Percentiles rank a stretch among this genome's conserved stretches.
Evolutionary conservation across 108 stramenopile species (phyloP).

Genomic region (Conticribra weissflogii): DNA sequence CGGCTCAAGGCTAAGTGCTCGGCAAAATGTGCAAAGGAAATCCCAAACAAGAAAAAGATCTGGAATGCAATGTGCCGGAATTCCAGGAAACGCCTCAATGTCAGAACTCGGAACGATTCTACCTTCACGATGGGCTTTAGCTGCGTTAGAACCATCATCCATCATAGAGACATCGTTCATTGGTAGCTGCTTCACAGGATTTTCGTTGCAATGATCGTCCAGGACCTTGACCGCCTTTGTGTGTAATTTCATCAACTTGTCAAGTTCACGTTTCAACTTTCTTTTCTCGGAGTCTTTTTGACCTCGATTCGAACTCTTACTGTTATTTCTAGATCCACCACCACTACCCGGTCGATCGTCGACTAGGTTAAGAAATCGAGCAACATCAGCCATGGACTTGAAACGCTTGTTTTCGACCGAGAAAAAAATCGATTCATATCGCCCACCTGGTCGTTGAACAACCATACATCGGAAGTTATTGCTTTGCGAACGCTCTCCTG

Average conservation of each 20-base stretch:
- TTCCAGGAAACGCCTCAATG: slow-evolving; percentile 68
- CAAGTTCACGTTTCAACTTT: slow-evolving; percentile 74
- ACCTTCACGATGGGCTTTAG: slow-evolving; percentile 33
- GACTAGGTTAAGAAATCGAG: slow-evolving; percentile 64
- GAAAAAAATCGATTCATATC: slow-evolving; percentile 76
- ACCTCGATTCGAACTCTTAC: slow-evolving; percentile 1
- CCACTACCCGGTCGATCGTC: slow-evolving; percentile 32
- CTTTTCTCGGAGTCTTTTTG: slow-evolving; percentile 72
- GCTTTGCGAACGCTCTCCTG: slow-evolving; percentile 43
- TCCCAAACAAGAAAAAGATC: slow-evolving; percentile 87
- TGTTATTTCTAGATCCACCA: slow-evolving; percentile 36
- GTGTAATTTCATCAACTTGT: slow-evolving; percentile 65
- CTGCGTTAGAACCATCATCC: slow-evolving; percentile 33
- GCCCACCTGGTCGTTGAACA: slow-evolving; percentile 56
- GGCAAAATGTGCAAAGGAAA: slow-evolving; percentile 82
- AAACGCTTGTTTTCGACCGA: slow-evolving; percentile 67
- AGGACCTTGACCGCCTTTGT: slow-evolving; percentile 64
- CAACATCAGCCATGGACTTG: slow-evolving; percentile 82
- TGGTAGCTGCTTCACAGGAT: slow-evolving; percentile 50
- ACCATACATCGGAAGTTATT: slow-evolving; percentile 45
- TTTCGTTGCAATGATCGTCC: slow-evolving; percentile 74
- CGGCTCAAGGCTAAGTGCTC: slow-evolving; percentile 68
- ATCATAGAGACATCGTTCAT: slow-evolving; percentile 46
- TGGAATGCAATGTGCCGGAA: slow-evolving; percentile 78
- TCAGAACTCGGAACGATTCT: slow-evolving; percentile 47